A percentile compares a stretch with the other conserved stretches of the same genome.
phyloP scores from a whole-genome alignment of 441 rosid species.

The Theobroma grandiflorum region DNA sequence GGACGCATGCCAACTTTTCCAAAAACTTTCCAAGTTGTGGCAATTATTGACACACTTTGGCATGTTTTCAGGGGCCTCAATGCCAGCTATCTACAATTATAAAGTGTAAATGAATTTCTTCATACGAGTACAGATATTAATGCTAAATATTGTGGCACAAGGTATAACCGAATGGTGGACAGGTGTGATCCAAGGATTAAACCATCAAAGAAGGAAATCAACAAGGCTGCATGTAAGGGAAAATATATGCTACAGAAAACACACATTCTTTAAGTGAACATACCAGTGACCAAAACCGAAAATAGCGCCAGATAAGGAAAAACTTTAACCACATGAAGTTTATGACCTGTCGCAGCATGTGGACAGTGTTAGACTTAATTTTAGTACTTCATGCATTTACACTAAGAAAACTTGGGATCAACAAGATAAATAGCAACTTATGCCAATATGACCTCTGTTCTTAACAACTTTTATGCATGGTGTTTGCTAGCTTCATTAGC shows the following conservation, averaged over 20 bases:
- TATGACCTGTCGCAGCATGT: constrained; percentile 68
- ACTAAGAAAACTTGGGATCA: not conserved
- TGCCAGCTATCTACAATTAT: constrained; percentile 69
- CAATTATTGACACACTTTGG: constrained; percentile 94
- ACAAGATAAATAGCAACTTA: not conserved
- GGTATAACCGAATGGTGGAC: constrained; percentile 2
- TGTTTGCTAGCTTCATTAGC: not conserved
- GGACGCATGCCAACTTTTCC: constrained; percentile 99
- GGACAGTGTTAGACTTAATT: constrained; percentile 13
- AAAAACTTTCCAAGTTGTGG: constrained; percentile 83
- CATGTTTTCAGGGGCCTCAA: constrained; percentile 95
- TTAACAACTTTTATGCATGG: not conserved
- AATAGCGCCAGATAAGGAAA: constrained; percentile 94
- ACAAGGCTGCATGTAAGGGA: constrained; percentile 19
- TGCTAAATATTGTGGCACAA: not conserved
- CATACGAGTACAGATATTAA: not conserved
- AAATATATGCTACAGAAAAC: not conserved
- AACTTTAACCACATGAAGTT: constrained; percentile 99
- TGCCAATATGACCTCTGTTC: not conserved
- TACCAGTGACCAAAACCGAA: constrained; percentile 98
- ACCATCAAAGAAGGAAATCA: not conserved
- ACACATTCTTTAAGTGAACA: constrained; percentile 12
- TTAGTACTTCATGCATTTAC: not conserved
- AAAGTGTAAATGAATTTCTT: not conserved
- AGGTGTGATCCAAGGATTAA: constrained; percentile 19